Percentiles rank a stretch among this genome's conserved stretches.
phyloP scores from a whole-genome alignment of 306 rosid species.

The Malus orientalis region DNA sequence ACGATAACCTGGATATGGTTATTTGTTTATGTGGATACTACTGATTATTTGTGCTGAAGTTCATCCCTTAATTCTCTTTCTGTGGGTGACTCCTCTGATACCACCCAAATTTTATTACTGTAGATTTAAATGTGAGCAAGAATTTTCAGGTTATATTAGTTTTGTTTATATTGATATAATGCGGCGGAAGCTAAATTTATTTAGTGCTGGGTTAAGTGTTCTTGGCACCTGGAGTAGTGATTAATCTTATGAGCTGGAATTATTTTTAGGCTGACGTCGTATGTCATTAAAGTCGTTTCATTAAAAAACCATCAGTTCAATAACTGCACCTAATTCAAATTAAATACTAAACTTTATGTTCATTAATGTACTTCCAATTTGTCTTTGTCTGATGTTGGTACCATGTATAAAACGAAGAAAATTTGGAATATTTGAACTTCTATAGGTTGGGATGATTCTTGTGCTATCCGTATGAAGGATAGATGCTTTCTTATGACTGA shows the following conservation, averaged over 20 bases:
- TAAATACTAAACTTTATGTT: not conserved
- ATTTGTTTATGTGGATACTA: not conserved
- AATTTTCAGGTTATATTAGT: not conserved
- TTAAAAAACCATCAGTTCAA: not conserved
- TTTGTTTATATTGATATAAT: not conserved
- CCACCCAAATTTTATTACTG: not conserved
- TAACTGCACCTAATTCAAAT: not conserved
- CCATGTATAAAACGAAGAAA: not conserved
- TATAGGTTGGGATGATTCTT: not conserved
- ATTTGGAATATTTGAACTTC: not conserved
- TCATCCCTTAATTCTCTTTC: not conserved
- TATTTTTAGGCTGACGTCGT: not conserved
- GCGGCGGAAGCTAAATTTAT: not conserved
- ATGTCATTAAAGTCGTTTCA: not conserved
- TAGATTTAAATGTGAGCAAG: not conserved
- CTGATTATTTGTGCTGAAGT: not conserved
- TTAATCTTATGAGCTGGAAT: not conserved
- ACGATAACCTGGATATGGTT: not conserved
- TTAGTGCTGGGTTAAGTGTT: not conserved
- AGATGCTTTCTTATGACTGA: not conserved
- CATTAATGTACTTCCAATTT: not conserved
- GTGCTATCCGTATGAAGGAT: not conserved
- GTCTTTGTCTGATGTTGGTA: not conserved
- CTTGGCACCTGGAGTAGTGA: not conserved
- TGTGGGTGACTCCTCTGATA: not conserved